phyloP scores from a whole-genome alignment of 805 yeast species.

The Kurtzmaniella fragi region DNA sequence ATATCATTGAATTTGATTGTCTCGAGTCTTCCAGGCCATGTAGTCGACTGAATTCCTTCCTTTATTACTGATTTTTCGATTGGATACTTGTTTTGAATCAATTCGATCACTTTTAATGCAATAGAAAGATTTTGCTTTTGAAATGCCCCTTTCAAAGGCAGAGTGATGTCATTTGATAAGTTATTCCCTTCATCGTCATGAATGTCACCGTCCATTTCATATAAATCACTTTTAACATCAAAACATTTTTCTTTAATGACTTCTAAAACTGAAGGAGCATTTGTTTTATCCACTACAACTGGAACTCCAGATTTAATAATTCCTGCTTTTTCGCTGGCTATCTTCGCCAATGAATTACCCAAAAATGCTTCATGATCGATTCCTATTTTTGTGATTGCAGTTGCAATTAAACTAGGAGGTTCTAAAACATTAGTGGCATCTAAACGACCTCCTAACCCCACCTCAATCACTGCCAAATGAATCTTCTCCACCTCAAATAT shows the following conservation, averaged over 20 bases:
- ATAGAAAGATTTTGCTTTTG: conserved; percentile 67
- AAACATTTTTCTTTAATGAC: conserved; percentile 39
- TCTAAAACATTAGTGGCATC: conserved; percentile 82
- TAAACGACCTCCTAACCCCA: conserved; percentile 84
- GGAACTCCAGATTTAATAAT: conserved; percentile 62
- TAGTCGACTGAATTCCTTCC: conserved; percentile 49
- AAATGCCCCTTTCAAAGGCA: conserved; percentile 69
- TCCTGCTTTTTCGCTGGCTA: conserved; percentile 83
- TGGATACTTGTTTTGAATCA: conserved; percentile 15
- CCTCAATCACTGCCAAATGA: conserved; percentile 82
- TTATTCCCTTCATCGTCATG: neutral
- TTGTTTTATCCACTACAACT: conserved; percentile 69
- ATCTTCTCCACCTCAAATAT: conserved; percentile 59
- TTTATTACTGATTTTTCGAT: conserved; percentile 32
- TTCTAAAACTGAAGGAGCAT: conserved; percentile 44
- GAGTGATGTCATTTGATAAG: conserved; percentile 8
- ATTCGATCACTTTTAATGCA: conserved; percentile 54
- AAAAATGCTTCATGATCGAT: conserved; percentile 77
- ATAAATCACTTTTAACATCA: conserved; percentile 20
- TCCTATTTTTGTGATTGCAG: conserved; percentile 82
- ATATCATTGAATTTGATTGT: conserved; percentile 15
- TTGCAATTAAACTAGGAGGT: conserved; percentile 44
- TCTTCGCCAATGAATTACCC: conserved; percentile 60
- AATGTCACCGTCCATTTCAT: conserved; percentile 14
- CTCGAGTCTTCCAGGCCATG: conserved; percentile 91